Conservation (phyloP, 768 basidiomycete species). For the Amanita subjunquillea region DNA sequence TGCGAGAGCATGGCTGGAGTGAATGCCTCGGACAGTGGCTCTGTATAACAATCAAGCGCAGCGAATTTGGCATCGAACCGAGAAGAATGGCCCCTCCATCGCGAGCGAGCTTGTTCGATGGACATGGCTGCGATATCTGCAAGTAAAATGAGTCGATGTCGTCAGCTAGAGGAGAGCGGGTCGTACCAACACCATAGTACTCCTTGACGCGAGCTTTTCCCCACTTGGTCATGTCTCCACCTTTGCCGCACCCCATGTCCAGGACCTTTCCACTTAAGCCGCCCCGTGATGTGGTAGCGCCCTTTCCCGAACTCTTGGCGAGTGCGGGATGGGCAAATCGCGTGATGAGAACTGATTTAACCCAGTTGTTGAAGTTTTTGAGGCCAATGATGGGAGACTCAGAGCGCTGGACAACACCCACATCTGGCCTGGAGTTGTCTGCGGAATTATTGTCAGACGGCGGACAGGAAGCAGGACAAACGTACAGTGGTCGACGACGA, state of each 20-base stretch:
- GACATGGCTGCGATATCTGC: slow-evolving; percentile 87
- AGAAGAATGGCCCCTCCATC: slow-evolving; percentile 47
- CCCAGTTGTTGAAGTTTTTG: slow-evolving; percentile 99
- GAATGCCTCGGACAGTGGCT: slow-evolving; percentile 62
- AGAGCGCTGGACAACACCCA: slow-evolving; percentile 73
- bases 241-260: slow-evolving; percentile 98
- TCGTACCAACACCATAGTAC: slow-evolving; percentile 70
- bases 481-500: slow-evolving; percentile 74
- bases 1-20: slow-evolving; percentile 45
- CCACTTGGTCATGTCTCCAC: slow-evolving; percentile 97
- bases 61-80: slow-evolving; percentile 76
- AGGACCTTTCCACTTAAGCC: slow-evolving; percentile 60
- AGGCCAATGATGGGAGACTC: slow-evolving; percentile 94
- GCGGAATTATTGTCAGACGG: slow-evolving; percentile 3
- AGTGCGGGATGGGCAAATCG: slow-evolving; percentile 76
- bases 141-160: slow-evolving; percentile 3
- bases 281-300: slow-evolving; percentile 18
- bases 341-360: slow-evolving; percentile 93
- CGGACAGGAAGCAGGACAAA: slow-evolving; percentile 10
- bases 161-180: background rate
- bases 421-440: slow-evolving; percentile 94
- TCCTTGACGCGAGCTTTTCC: slow-evolving; percentile 73
- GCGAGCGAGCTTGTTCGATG: slow-evolving; percentile 73
- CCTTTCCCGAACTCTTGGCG: slow-evolving; percentile 22
- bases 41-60: slow-evolving; percentile 80